These are phyloP conservation scores for Sphaerulina populicola DNA, from an alignment of 2,329 filamentous ascomycete genomes.

Conservation along the genomic window DNA sequence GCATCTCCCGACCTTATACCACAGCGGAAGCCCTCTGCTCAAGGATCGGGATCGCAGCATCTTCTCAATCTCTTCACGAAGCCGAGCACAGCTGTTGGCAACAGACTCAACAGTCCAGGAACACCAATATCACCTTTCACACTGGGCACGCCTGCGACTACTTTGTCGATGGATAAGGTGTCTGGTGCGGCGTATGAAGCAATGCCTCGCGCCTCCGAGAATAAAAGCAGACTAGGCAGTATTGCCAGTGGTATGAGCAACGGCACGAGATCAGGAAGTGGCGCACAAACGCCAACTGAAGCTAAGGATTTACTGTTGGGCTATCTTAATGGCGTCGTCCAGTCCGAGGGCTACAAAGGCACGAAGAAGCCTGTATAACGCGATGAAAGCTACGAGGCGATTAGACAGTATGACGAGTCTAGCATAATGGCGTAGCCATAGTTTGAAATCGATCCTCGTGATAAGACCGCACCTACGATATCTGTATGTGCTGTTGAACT, in stretches of 20 bases:
- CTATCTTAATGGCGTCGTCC: conserved; percentile 33
- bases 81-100: conserved; percentile 7
- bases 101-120: conserved; percentile 19
- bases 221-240: conserved; percentile 21
- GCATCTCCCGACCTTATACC: conserved; percentile 25
- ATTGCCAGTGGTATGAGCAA: conserved; percentile 19
- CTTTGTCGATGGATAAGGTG: conserved; percentile 10
- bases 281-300: conserved; percentile 26
- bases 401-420: background rate
- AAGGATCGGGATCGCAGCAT: conserved; percentile 12
- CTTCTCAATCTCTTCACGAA: conserved; percentile 28
- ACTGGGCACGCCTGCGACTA: conserved; percentile 25
- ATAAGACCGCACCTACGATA: background rate
- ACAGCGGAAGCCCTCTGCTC: conserved; percentile 15
- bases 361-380: conserved; percentile 1
- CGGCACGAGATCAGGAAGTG: conserved; percentile 18
- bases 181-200: conserved; percentile 6
- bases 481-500: background rate
- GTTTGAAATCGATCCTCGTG: background rate
- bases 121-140: conserved; percentile 30
- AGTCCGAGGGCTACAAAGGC: conserved; percentile 25
- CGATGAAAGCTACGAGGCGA: background rate
- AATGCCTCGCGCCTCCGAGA: conserved; percentile 2
- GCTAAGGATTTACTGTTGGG: conserved; percentile 32
- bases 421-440: no score